These are phyloP conservation scores for Allodekkera sacchari DNA, from an alignment of 805 yeast species.

Conservation along the genomic window DNA sequence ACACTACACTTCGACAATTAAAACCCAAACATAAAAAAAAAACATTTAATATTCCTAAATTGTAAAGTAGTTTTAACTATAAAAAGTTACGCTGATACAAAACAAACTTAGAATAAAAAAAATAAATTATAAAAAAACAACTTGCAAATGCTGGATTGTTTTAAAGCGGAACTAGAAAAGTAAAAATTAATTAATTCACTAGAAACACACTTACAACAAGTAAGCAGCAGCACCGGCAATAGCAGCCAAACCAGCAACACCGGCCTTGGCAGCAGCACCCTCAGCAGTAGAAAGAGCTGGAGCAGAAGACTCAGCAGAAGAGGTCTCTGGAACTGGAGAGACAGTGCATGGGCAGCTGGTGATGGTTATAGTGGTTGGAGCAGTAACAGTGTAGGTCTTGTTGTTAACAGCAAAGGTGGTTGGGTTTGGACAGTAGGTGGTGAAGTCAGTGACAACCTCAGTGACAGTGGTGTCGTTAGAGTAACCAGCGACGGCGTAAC, in stretches of 20 bases:
- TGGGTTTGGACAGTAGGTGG: conserved; percentile 78
- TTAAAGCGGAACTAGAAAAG: too few species aligned
- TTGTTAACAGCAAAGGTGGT: conserved; percentile 59
- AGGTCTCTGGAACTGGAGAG: conserved; percentile 19
- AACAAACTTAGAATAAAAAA: too few species aligned
- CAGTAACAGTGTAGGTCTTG: conserved; percentile 67
- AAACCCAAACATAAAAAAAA: too few species aligned
- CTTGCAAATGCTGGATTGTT: too few species aligned
- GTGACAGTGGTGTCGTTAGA: conserved; percentile 40
- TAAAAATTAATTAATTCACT: too few species aligned
- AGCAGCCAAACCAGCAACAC: conserved; percentile 32
- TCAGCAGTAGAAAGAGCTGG: conserved; percentile 18
- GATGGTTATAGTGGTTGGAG: conserved; percentile 74
- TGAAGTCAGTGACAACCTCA: conserved; percentile 59
- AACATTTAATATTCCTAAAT: too few species aligned
- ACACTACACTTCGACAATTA: too few species aligned
- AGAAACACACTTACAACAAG: conserved; percentile 30
- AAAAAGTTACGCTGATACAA: too few species aligned
- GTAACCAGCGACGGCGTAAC: conserved; percentile 37
- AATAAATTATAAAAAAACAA: too few species aligned
- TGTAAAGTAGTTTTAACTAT: too few species aligned
- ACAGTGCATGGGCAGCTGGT: conserved; percentile 83
- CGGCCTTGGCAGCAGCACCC: conserved; percentile 28
- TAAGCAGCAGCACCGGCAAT: conserved; percentile 32
- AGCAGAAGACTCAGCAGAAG: conserved; percentile 12